phyloP scores from a whole-genome alignment of 441 rosid genomes.

The Pelargonium citronellum region DNA sequence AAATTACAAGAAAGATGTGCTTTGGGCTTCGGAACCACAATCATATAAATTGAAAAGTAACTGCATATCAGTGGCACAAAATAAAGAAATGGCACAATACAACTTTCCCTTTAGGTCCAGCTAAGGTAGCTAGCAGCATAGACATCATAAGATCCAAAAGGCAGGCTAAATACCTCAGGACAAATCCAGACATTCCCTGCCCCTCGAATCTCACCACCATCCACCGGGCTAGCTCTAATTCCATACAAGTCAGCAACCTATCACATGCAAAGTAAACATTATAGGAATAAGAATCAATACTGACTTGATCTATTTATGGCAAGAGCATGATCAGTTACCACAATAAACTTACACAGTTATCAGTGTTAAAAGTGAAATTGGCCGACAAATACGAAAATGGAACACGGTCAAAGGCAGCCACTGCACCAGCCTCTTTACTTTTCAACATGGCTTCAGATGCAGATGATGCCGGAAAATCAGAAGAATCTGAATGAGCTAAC shows the following conservation, averaged over 20 bases:
- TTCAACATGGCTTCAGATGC: constrained; percentile 88
- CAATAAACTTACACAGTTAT: constrained; percentile 71
- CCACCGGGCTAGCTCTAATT: constrained; percentile 97
- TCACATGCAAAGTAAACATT: constrained; percentile 24
- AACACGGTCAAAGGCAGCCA: constrained; percentile 97
- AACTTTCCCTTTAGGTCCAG: no score
- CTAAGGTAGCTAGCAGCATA: no score
- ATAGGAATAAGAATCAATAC: constrained; percentile 6
- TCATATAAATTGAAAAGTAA: not conserved
- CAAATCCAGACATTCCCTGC: constrained; percentile 99
- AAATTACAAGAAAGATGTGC: no score
- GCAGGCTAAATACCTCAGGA: constrained; percentile 62
- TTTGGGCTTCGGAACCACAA: not conserved
- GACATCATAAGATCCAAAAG: not conserved
- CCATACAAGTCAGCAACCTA: constrained; percentile 98
- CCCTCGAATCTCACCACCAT: constrained; percentile 99
- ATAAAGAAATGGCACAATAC: not conserved
- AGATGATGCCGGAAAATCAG: constrained; percentile 56
- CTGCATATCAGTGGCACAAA: constrained; percentile 1
- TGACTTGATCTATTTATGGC: constrained; percentile 10
- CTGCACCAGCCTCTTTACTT: constrained; percentile 96
- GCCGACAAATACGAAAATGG: constrained; percentile 98
- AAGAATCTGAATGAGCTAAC: constrained; percentile 55
- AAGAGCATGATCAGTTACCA: constrained; percentile 7
- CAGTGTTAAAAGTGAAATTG: constrained; percentile 95